Conservation (phyloP, 768 basidiomycete genomes). For the Melanogaster broomeanus region DNA sequence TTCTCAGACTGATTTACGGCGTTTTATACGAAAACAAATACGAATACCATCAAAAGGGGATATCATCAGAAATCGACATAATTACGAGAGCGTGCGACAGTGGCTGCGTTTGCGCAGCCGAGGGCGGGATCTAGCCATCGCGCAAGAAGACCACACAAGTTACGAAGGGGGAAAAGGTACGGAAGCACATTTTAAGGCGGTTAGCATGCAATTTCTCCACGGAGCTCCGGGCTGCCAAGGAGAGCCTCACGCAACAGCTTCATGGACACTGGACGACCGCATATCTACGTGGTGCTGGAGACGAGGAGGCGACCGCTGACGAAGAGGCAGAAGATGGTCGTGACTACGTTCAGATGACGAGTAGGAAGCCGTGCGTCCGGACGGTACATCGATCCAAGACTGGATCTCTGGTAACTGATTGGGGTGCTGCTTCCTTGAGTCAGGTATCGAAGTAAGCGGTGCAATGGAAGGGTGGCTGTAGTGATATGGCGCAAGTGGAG, state of each 20-base stretch:
- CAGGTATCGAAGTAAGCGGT: slow-evolving; percentile 41
- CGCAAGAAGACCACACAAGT: slow-evolving; percentile 20
- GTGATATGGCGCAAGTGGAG: slow-evolving; percentile 46
- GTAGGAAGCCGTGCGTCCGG: slow-evolving; percentile 26
- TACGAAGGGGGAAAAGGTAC: slow-evolving; percentile 8
- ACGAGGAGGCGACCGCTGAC: slow-evolving; percentile 35
- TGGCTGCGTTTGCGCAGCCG: slow-evolving; percentile 2
- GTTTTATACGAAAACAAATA: slow-evolving; percentile 28
- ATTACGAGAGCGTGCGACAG: slow-evolving; percentile 20
- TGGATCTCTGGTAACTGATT: slow-evolving; percentile 49
- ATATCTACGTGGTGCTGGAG: slow-evolving; percentile 36
- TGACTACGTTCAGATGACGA: slow-evolving; percentile 34
- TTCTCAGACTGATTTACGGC: slow-evolving; percentile 10
- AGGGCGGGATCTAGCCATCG: slow-evolving; percentile 19
- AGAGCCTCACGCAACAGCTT: slow-evolving; percentile 28
- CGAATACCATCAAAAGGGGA: slow-evolving; percentile 14
- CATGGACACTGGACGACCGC: slow-evolving; percentile 30
- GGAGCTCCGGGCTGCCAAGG: slow-evolving; percentile 20
- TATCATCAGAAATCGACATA: slow-evolving; percentile 12
- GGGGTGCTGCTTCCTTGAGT: slow-evolving; percentile 34
- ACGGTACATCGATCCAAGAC: slow-evolving; percentile 44
- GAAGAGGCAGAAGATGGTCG: slow-evolving; percentile 29
- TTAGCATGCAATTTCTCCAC: slow-evolving; percentile 1
- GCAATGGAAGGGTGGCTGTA: slow-evolving; percentile 56
- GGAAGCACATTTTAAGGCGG: slow-evolving; percentile 5